phyloP scores from a whole-genome alignment of 2,329 filamentous ascomycete genomes.

The Paecilomyces niveus region DNA sequence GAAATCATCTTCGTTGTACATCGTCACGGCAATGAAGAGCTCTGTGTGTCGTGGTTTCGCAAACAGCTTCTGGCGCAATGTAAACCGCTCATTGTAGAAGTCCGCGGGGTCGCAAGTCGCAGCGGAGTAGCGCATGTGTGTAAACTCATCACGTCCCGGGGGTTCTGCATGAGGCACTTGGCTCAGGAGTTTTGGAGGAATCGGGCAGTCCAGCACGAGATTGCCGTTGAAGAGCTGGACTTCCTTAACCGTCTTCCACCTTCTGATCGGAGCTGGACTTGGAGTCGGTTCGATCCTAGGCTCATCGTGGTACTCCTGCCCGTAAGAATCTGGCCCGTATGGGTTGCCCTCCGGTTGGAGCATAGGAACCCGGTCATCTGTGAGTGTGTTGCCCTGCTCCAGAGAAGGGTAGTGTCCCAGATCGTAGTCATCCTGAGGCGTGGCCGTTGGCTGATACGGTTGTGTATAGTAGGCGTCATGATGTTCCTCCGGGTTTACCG shows the following conservation, averaged over 20 bases:
- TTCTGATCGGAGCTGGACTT: slow-evolving; percentile 59
- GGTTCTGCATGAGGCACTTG: slow-evolving; percentile 76
- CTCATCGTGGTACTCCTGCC: slow-evolving; percentile 39
- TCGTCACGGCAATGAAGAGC: slow-evolving; percentile 91
- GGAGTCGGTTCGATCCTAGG: slow-evolving; percentile 32
- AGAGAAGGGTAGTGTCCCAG: slow-evolving; percentile 47
- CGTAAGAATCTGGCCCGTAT: slow-evolving; percentile 53
- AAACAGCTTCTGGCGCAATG: slow-evolving; percentile 82
- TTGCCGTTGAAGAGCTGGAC: slow-evolving; percentile 97
- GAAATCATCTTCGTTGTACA: slow-evolving; percentile 99
- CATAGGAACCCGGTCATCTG: slow-evolving; percentile 70
- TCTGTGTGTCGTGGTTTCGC: slow-evolving; percentile 89
- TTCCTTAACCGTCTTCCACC: slow-evolving; percentile 98
- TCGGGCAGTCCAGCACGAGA: slow-evolving; percentile 90
- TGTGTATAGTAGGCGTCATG: slow-evolving; percentile 82
- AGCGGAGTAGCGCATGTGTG: slow-evolving; percentile 79
- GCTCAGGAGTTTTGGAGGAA: slow-evolving; percentile 79
- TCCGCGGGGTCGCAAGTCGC: slow-evolving; percentile 88
- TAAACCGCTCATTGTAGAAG: slow-evolving; percentile 85
- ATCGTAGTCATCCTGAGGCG: slow-evolving; percentile 49
- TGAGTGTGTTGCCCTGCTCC: slow-evolving; percentile 48
- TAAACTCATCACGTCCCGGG: slow-evolving; percentile 73
- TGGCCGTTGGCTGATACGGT: slow-evolving; percentile 65
- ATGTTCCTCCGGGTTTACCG: slow-evolving; percentile 74
- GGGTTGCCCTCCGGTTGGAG: slow-evolving; percentile 58